Evolutionary conservation across 1,284 basidiomycete genomes (phyloP).

Genomic region (Ustilago trichophora): DNA sequence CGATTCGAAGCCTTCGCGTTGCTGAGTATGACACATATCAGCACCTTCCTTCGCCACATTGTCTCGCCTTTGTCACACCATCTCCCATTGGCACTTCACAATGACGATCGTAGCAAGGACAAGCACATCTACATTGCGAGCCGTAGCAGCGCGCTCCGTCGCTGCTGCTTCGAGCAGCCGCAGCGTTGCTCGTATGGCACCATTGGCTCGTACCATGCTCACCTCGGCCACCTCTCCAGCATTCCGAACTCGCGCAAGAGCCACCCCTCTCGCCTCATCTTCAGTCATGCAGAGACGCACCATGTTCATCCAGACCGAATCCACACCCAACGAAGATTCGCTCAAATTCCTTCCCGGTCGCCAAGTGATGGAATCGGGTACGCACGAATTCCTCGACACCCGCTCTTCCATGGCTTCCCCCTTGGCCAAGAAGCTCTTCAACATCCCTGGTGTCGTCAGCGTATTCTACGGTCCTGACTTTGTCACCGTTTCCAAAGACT

Average conservation of each 20-base stretch:
- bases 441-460: constrained; percentile 84
- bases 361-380: constrained; percentile 82
- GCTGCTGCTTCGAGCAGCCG: constrained; percentile 6
- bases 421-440: constrained; percentile 89
- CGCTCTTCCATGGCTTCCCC: constrained; percentile 74
- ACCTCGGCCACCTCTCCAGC: constrained; percentile 9
- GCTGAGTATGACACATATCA: constrained; percentile 13
- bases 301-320: constrained; percentile 75
- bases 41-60: constrained; percentile 13
- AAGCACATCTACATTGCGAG: constrained; percentile 12
- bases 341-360: constrained; percentile 97
- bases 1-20: not conserved
- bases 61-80: not conserved
- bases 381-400: constrained; percentile 89
- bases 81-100: not conserved
- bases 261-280: not conserved
- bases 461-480: constrained; percentile 98
- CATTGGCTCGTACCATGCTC: constrained; percentile 17
- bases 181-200: constrained; percentile 1
- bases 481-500: constrained; percentile 92
- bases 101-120: constrained; percentile 25
- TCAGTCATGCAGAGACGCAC: constrained; percentile 32
- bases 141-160: constrained; percentile 8
- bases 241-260: not conserved
- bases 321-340: constrained; percentile 95